Evolutionary conservation across 2,329 filamentous ascomycete species (phyloP), one percentile per base, ranked within the genome.

Genomic region (Aspergillus vadensis): DNA sequence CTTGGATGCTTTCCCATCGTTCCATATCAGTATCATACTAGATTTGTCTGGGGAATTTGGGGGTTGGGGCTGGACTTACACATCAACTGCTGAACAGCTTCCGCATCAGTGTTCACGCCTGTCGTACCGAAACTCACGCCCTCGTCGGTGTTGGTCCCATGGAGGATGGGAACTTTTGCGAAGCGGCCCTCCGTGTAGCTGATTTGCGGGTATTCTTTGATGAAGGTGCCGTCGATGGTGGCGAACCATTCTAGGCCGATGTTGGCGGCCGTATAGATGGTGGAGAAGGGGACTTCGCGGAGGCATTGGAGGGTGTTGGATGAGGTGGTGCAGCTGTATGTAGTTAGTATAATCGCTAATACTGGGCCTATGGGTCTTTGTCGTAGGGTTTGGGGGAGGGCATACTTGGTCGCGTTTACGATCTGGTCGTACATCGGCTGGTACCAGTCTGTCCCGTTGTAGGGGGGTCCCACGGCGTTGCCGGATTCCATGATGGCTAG

Each of bases 111-210:
- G 70, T 87, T 81, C 59, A 87, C 68, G 14, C 81, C 82, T 8
- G 67, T 71, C 4, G 80, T 79, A 2, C 80, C 82, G 65, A 88
- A 88, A 3, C 79, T 78, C 1, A 82, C 83, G 2, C 86, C 88
- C 70, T 91, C 88, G 65, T 90, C 88, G 1, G 82, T 83, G 70
- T 89, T 90, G 32, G 83, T 82, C 5, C 88, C 88, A 44, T 83
- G 76, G 5, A 91, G 79, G 41, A 89, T 81, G 1, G 87, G 86
- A 0, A 90, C 85, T 38, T 84, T 80, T 50, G 88, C 83, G 60
- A 90, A 86, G 19, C 82, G 81, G 36, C 86, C 87, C 6, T 80
- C 68, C 1, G 74, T 76, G 12, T 90, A 77, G 65, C 88, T 85
- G 9, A 81, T 74, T 4, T 82, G 83, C 1, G 81, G 82, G 58